Evolutionary conservation across 1,284 basidiomycete genomes (phyloP).

Genomic region (Ceratobasidium sp.): DNA sequence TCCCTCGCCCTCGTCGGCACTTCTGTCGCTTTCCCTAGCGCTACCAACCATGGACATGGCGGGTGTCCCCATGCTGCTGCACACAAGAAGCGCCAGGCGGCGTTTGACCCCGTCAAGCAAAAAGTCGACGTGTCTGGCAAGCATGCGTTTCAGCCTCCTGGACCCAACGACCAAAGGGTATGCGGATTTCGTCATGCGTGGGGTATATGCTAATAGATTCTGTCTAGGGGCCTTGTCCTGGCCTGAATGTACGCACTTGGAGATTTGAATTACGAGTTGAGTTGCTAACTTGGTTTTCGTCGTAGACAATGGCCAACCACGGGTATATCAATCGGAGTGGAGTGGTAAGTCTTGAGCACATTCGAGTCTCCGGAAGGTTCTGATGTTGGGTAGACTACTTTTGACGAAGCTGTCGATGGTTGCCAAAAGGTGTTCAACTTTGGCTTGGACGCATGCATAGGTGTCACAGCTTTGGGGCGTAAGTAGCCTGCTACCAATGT

Average conservation of each 20-base stretch:
- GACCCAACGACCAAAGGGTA: conserved; percentile 13
- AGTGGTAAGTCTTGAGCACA: not conserved
- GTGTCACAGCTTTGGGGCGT: not conserved
- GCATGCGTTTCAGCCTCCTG: conserved; percentile 20
- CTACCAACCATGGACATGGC: not conserved
- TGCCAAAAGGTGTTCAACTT: not conserved
- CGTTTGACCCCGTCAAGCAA: conserved; percentile 21
- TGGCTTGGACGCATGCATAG: not conserved
- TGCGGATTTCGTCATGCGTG: not conserved
- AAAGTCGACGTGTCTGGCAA: conserved; percentile 14
- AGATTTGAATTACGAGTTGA: too few species aligned
- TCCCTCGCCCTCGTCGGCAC: not conserved
- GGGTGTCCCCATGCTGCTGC: conserved; percentile 24
- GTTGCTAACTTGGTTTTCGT: too few species aligned
- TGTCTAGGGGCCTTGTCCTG: conserved; percentile 21
- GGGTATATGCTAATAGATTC: too few species aligned
- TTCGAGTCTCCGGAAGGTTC: not conserved
- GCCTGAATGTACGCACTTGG: conserved; percentile 8
- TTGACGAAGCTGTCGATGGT: not conserved
- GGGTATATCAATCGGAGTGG: conserved; percentile 6
- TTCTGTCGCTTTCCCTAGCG: conserved; percentile 16
- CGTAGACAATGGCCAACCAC: conserved; percentile 4
- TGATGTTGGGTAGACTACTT: not conserved
- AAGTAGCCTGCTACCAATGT: not conserved
- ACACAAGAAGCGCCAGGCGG: conserved; percentile 1